A percentile compares a stretch with the other conserved stretches of the same genome.
Conservation (phyloP, 192 early-diverging fungal species). For the Rhizophlyctis rosea region DNA sequence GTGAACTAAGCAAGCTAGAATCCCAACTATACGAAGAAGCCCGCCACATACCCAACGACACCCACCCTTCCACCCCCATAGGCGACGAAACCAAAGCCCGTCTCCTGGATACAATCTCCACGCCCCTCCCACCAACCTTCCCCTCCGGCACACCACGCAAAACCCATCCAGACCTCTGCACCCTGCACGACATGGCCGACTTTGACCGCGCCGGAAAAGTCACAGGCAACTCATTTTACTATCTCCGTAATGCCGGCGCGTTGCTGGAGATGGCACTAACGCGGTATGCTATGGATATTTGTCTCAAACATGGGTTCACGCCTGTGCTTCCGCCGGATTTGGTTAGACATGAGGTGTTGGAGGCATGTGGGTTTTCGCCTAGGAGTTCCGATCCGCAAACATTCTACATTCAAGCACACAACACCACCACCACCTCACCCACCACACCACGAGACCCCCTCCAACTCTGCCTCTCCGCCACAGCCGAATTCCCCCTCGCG, state of each 20-base stretch:
- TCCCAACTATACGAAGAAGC: constrained; percentile 59
- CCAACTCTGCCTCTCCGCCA: constrained; percentile 69
- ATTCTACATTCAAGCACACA: constrained; percentile 47
- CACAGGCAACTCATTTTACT: constrained; percentile 81
- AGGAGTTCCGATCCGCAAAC: constrained; percentile 82
- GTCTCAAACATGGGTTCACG: constrained; percentile 64
- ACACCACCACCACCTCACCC: constrained; percentile 11
- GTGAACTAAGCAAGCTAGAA: constrained; percentile 47
- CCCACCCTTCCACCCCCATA: constrained; percentile 69
- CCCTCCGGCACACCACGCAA: constrained; percentile 29
- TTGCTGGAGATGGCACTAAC: constrained; percentile 83
- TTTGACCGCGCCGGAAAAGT: constrained; percentile 78
- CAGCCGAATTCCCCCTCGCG: constrained; percentile 89
- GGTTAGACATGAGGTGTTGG: constrained; percentile 71
- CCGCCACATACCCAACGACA: constrained; percentile 72
- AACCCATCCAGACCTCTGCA: constrained; percentile 73
- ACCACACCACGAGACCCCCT: constrained; percentile 52
- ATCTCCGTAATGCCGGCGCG: constrained; percentile 81
- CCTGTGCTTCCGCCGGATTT: constrained; percentile 83
- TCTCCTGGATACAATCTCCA: constrained; percentile 47
- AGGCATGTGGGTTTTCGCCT: constrained; percentile 89
- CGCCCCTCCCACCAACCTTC: constrained; percentile 24
- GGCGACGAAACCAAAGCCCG: constrained; percentile 68
- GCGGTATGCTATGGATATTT: constrained; percentile 81
- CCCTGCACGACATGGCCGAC: constrained; percentile 68